phyloP scores from a whole-genome alignment of 2,329 filamentous ascomycete genomes.

The Beauveria brongniartii region DNA sequence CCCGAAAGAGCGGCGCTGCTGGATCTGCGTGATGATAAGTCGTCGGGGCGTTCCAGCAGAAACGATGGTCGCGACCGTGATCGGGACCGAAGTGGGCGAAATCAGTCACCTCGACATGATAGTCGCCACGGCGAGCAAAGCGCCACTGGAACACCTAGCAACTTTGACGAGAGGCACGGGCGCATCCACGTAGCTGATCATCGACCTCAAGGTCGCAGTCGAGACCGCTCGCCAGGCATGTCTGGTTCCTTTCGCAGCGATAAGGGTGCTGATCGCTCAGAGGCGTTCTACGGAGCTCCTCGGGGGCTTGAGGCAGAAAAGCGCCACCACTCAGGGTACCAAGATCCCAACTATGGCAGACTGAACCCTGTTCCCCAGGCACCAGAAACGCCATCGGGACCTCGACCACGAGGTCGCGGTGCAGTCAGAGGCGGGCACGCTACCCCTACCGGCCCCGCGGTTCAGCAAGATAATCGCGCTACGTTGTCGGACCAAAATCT shows the following conservation, averaged over 20 bases:
- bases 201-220: slow-evolving; percentile 23
- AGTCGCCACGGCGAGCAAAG: slow-evolving; percentile 24
- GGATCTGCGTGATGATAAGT: slow-evolving; percentile 28
- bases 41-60: slow-evolving; percentile 29
- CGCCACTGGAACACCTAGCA: slow-evolving; percentile 22
- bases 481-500: slow-evolving; percentile 30
- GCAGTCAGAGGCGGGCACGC: slow-evolving; percentile 29
- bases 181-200: slow-evolving; percentile 32
- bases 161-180: slow-evolving; percentile 39
- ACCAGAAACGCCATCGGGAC: slow-evolving; percentile 46
- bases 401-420: slow-evolving; percentile 42
- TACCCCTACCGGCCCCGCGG: slow-evolving; percentile 27
- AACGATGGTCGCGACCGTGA: slow-evolving; percentile 41
- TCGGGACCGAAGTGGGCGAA: slow-evolving; percentile 32
- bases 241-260: slow-evolving; percentile 18
- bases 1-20: slow-evolving; percentile 40
- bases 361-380: slow-evolving; percentile 44
- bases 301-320: slow-evolving; percentile 41
- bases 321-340: slow-evolving; percentile 33
- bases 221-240: slow-evolving; percentile 25
- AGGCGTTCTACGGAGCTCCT: slow-evolving; percentile 28
- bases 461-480: slow-evolving; percentile 36
- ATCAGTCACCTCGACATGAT: slow-evolving; percentile 42
- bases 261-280: slow-evolving; percentile 31
- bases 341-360: slow-evolving; percentile 56